Base-by-base conservation (phyloP, 352 stramenopile genomes). In the Phytophthora quininea region DNA sequence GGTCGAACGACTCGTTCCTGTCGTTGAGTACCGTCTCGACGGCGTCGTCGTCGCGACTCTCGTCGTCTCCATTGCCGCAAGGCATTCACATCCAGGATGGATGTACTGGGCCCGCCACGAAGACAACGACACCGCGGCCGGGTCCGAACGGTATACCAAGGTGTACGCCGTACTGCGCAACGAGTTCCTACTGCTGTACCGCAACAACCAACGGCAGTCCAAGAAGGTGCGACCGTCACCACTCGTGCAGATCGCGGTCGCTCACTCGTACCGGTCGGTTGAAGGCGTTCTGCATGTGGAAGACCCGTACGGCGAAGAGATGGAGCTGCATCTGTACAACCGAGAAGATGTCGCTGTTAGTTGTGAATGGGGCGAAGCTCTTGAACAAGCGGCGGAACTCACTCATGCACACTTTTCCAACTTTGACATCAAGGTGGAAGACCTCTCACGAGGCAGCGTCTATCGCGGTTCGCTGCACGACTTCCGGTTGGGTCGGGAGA, bases 261-360 rank as follows among this genome's bases (percentile, higher is more conserved):
- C 73, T 2, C 78, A 69, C 56, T 84, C 83, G 12, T 71, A 72
- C 56, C 76, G 76, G 58, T 74, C 71, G 15, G 66, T 71, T 8
- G 72, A 85, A 38, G 77, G 79, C 27, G 73, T 77, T 4, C 69
- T 92, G 45, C 73, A 77, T 11, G 71, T 89, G 40, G 72, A 82
- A 33, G 84, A 84, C 30, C 77, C 82, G n/a, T 86, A 81, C 68
- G 79, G 80, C 32, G 82, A 91, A 59, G 71, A 73, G n/a, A 91
- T 92, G 84, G 84, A 92, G 57, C 69, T 92, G 31, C 79, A 87
- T 64, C 55, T 89, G 47, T 92, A 92, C 74, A 78, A 90, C 33
- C 80, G 82, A 14, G 42, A 76, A 5, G 76, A 93, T 61, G 56
- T 60, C 7, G 47, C 60, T 7, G 57, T 47, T 3, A 50, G 64